Conservation (phyloP, 306 rosid genomes). For the Rosa persica region DNA sequence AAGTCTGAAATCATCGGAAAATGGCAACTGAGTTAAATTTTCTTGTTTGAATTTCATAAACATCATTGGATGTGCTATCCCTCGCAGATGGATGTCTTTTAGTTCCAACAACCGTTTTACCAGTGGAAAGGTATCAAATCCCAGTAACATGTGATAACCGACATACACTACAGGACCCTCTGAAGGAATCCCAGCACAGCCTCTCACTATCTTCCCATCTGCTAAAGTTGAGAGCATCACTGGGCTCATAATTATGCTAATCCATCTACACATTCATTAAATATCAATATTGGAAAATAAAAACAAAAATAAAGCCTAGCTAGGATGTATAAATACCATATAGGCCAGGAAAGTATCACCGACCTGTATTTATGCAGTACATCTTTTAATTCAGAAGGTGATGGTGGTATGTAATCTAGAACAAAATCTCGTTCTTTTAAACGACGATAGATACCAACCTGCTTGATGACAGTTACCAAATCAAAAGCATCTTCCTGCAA, state of each 20-base stretch:
- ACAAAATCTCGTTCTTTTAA: slow-evolving; percentile 53
- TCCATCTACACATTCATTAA: slow-evolving; percentile 36
- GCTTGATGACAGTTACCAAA: slow-evolving; percentile 63
- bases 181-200: slow-evolving; percentile 78
- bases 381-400: slow-evolving; percentile 45
- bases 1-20: slow-evolving; percentile 47
- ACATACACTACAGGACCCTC: slow-evolving; percentile 90
- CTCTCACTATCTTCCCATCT: slow-evolving; percentile 68
- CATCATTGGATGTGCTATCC: slow-evolving; percentile 80
- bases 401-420: slow-evolving; percentile 68
- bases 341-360: background rate
- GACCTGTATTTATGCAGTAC: slow-evolving; percentile 44
- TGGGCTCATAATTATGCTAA: slow-evolving; percentile 45
- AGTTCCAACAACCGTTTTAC: slow-evolving; percentile 36
- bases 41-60: slow-evolving; percentile 42
- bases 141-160: slow-evolving; percentile 91
- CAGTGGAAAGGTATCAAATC: slow-evolving; percentile 56
- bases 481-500: slow-evolving; percentile 73
- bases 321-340: background rate
- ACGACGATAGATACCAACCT: slow-evolving; percentile 69
- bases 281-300: background rate
- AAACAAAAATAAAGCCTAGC: background rate
- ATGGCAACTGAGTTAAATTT: slow-evolving; percentile 7
- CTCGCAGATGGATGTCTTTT: slow-evolving; percentile 61
- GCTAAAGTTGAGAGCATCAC: slow-evolving; percentile 82